phyloP scores from a whole-genome alignment of 2,329 filamentous ascomycete genomes.

The Cyphellophora attinorum region DNA sequence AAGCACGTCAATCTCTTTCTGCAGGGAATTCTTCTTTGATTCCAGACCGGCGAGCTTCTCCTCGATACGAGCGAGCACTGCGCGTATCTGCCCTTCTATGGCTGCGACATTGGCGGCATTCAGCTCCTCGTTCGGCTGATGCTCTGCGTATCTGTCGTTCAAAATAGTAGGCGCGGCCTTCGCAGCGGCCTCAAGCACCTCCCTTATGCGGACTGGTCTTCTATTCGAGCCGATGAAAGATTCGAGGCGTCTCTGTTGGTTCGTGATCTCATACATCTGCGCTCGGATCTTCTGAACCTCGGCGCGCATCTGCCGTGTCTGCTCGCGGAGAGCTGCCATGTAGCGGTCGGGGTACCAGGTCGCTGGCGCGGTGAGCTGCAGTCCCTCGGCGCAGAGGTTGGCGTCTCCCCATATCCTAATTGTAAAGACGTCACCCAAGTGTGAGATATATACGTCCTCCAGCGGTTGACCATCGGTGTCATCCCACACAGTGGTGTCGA shows the following conservation, averaged over 20 bases:
- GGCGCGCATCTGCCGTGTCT: constrained; percentile 37
- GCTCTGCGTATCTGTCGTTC: constrained; percentile 5
- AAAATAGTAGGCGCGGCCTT: constrained; percentile 24
- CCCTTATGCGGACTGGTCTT: constrained; percentile 11
- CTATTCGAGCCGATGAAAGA: constrained; percentile 9
- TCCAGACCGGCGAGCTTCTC: constrained; percentile 31
- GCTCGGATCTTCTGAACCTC: constrained; percentile 21
- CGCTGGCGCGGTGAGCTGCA: constrained; percentile 43
- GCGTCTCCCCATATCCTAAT: constrained; percentile 33
- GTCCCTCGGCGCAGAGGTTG: constrained; percentile 22
- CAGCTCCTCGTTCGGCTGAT: background rate
- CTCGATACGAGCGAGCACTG: constrained; percentile 28
- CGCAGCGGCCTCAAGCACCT: constrained; percentile 14
- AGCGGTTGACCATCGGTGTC: constrained; percentile 27
- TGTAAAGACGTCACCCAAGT: constrained; percentile 46
- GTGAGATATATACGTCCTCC: constrained; percentile 38
- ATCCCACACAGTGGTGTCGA: constrained; percentile 43
- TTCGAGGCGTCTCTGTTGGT: constrained; percentile 13
- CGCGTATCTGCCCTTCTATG: constrained; percentile 17
- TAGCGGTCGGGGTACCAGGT: constrained; percentile 53
- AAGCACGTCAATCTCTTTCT: constrained; percentile 32
- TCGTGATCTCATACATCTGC: constrained; percentile 13
- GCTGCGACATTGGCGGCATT: constrained; percentile 8
- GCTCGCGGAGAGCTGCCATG: constrained; percentile 39
- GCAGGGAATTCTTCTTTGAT: constrained; percentile 26